phyloP scores from a whole-genome alignment of 2,329 filamentous ascomycete genomes.

The Penicillium decumbens region DNA sequence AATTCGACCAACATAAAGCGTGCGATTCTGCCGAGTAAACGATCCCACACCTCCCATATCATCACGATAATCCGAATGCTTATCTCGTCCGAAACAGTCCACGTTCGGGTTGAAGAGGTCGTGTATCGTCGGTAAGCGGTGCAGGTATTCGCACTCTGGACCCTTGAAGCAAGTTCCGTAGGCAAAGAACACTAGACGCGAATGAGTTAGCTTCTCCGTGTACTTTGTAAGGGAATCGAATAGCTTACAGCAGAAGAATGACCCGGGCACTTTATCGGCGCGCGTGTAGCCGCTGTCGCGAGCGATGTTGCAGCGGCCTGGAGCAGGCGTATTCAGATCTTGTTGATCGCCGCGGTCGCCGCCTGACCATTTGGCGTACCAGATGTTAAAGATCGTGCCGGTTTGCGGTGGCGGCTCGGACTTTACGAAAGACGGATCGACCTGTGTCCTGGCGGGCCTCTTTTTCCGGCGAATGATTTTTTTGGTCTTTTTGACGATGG shows the following conservation, averaged over 20 bases:
- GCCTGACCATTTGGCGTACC: conserved; percentile 98
- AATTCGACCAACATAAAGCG: conserved; percentile 87
- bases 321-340: conserved; percentile 73
- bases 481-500: conserved; percentile 62
- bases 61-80: conserved; percentile 22
- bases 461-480: conserved; percentile 90
- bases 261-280: conserved; percentile 70
- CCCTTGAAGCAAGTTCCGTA: conserved; percentile 60
- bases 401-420: conserved; percentile 86
- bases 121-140: conserved; percentile 77
- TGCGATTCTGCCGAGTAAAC: conserved; percentile 81
- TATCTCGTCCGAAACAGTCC: conserved; percentile 73
- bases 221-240: background rate
- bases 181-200: conserved; percentile 50
- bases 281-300: conserved; percentile 74
- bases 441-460: conserved; percentile 81
- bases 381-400: conserved; percentile 94
- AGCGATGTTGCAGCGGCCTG: conserved; percentile 80
- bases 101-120: conserved; percentile 92
- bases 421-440: conserved; percentile 77
- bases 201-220: background rate
- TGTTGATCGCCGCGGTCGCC: conserved; percentile 93
- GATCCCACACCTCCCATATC: conserved; percentile 89
- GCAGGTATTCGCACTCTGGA: conserved; percentile 88
- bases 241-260: conserved; percentile 67